phyloP scores from a whole-genome alignment of 2,329 filamentous ascomycete genomes.

The Aaosphaeria pasadenensis region DNA sequence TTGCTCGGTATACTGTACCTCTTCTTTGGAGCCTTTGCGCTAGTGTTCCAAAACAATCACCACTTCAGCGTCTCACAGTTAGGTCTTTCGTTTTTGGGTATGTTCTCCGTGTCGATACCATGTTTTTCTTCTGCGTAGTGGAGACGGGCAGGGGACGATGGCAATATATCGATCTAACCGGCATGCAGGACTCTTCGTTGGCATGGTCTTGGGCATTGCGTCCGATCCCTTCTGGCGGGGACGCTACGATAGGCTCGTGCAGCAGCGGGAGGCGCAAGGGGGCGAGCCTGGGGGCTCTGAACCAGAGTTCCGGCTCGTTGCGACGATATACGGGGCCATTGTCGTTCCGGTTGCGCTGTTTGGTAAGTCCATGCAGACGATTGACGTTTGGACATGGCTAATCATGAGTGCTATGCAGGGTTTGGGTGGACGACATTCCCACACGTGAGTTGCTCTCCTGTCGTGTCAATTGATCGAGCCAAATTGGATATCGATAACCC shows the following conservation, averaged over 20 bases:
- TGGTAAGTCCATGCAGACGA: conserved; percentile 47
- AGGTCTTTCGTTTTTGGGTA: conserved; percentile 71
- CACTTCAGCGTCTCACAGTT: conserved; percentile 75
- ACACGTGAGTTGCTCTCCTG: conserved; percentile 57
- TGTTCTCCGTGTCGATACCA: conserved; percentile 19
- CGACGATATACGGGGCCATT: conserved; percentile 63
- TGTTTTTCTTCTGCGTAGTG: background rate
- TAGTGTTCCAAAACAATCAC: conserved; percentile 73
- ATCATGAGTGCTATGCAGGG: conserved; percentile 39
- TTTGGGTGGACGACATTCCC: conserved; percentile 84
- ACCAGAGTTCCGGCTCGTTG: conserved; percentile 82
- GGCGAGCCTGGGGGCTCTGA: conserved; percentile 61
- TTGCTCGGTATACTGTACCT: conserved; percentile 86
- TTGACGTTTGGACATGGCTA: conserved; percentile 18
- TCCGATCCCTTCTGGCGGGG: conserved; percentile 66
- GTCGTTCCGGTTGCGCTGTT: conserved; percentile 80
- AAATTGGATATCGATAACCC: too few species aligned
- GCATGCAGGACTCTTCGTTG: conserved; percentile 47
- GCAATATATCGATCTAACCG: background rate
- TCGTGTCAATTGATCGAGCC: too few species aligned
- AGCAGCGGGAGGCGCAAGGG: conserved; percentile 50
- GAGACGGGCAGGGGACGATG: conserved; percentile 32
- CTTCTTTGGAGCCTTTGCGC: conserved; percentile 78
- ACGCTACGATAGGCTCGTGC: conserved; percentile 58
- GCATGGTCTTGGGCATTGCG: conserved; percentile 63